phyloP scores from a whole-genome alignment of 371 early-diverging fungal genomes.

The Batkoa obscura region DNA sequence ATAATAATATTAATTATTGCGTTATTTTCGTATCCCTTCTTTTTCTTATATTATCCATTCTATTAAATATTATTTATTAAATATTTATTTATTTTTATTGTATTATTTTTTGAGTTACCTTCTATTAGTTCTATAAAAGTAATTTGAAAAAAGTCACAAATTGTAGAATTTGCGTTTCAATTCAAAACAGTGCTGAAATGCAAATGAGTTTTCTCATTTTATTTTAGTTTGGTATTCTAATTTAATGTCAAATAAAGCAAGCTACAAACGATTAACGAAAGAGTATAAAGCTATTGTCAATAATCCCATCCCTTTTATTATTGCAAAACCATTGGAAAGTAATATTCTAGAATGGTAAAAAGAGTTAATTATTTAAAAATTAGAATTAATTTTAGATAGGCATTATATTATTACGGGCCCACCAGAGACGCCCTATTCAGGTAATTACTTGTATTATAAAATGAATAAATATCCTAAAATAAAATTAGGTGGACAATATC shows the following conservation, averaged over 20 bases:
- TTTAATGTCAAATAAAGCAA: constrained; percentile 77
- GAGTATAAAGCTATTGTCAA: constrained; percentile 69
- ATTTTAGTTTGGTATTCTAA: too few species aligned
- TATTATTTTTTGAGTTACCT: too few species aligned
- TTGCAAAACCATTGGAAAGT: constrained; percentile 76
- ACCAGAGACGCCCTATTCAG: constrained; percentile 76
- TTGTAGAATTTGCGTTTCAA: too few species aligned
- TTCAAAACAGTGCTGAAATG: too few species aligned
- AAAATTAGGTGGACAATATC: constrained; percentile 67
- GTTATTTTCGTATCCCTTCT: too few species aligned
- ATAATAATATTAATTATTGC: too few species aligned
- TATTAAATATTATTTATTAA: too few species aligned
- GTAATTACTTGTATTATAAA: constrained; percentile 5
- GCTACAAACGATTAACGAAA: constrained; percentile 70
- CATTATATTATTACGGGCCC: constrained; percentile 91
- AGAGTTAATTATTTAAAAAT: background rate
- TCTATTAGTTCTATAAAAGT: too few species aligned
- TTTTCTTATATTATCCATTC: too few species aligned
- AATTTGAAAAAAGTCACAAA: too few species aligned
- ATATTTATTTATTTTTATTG: too few species aligned
- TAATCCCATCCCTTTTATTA: constrained; percentile 20
- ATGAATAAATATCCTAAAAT: background rate
- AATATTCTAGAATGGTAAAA: constrained; percentile 89
- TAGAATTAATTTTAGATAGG: constrained; percentile 20
- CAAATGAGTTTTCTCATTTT: too few species aligned